A percentile compares a stretch with the other conserved stretches of the same genome.
Evolutionary conservation across 179 eudicot genomes (phyloP).

Genomic region (Camellia oleifera): DNA sequence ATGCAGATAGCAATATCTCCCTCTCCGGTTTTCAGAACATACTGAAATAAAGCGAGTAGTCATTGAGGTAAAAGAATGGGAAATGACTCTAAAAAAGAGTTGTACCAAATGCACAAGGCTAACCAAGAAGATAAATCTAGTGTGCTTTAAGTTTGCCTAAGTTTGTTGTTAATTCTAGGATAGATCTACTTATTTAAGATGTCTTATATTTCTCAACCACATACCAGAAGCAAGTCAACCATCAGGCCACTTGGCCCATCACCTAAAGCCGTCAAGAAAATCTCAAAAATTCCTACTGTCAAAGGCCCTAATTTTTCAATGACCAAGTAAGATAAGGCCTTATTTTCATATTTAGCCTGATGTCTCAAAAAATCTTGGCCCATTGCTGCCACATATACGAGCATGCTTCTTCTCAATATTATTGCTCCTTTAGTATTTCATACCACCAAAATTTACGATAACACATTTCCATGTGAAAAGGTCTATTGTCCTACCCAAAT

Average conservation of each 20-base stretch:
- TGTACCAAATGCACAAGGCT: not conserved
- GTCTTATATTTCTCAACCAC: too few species aligned
- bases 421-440: not conserved
- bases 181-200: not conserved
- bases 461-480: not conserved
- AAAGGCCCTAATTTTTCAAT: too few species aligned
- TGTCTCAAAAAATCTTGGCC: too few species aligned
- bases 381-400: not conserved
- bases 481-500: not conserved
- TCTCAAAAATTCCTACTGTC: too few species aligned
- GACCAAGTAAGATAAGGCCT: too few species aligned
- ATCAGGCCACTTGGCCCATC: too few species aligned
- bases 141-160: too few species aligned
- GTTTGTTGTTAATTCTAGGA: not conserved
- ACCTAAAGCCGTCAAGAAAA: too few species aligned
- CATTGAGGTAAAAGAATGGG: not conserved
- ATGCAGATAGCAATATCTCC: slow-evolving; percentile 54
- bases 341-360: too few species aligned
- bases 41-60: slow-evolving; percentile 39
- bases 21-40: slow-evolving; percentile 68
- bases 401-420: not conserved
- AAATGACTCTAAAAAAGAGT: not conserved
- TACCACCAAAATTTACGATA: not conserved
- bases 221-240: too few species aligned
- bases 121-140: not conserved